Conservation (phyloP, 2,329 filamentous ascomycete genomes). For the Aspergillus eucalypticola region DNA sequence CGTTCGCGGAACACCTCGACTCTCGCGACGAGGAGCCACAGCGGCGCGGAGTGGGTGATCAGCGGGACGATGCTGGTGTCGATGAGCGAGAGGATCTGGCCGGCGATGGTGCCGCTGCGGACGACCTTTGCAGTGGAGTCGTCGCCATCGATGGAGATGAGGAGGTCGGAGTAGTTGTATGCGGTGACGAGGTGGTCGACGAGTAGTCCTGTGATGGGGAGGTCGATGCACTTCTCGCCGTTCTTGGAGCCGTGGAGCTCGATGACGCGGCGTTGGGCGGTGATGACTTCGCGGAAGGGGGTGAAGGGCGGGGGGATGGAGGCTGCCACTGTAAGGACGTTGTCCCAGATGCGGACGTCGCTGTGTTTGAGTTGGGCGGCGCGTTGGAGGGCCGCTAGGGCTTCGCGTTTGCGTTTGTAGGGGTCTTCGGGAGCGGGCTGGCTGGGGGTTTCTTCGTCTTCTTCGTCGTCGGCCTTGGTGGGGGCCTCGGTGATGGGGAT, state of each 20-base stretch:
- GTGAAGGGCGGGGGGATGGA: slow-evolving; percentile 68
- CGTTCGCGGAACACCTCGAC: slow-evolving; percentile 73
- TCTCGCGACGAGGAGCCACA: slow-evolving; percentile 74
- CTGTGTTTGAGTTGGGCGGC: slow-evolving; percentile 80
- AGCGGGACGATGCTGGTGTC: slow-evolving; percentile 76
- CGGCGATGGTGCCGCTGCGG: slow-evolving; percentile 55
- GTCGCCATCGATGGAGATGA: slow-evolving; percentile 36
- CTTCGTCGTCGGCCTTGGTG: slow-evolving; percentile 20
- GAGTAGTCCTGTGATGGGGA: slow-evolving; percentile 69
- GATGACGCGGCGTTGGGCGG: slow-evolving; percentile 73
- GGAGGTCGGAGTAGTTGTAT: slow-evolving; percentile 40
- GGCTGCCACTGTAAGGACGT: slow-evolving; percentile 83
- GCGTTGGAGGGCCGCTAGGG: slow-evolving; percentile 81
- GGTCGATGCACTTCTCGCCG: slow-evolving; percentile 77
- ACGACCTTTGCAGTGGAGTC: slow-evolving; percentile 29
- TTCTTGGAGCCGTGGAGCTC: slow-evolving; percentile 66
- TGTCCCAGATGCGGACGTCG: slow-evolving; percentile 95
- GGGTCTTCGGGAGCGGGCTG: slow-evolving; percentile 47
- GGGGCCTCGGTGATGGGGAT: slow-evolving; percentile 15
- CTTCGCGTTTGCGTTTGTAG: slow-evolving; percentile 66
- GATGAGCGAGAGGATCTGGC: slow-evolving; percentile 66
- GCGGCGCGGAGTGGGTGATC: slow-evolving; percentile 73
- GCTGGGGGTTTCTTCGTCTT: slow-evolving; percentile 30
- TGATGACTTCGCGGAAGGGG: slow-evolving; percentile 71
- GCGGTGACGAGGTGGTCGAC: slow-evolving; percentile 67